Evolutionary conservation across 352 stramenopile species (phyloP), one percentile per base, ranked within the genome.

Genomic region (Pythium apleroticum): DNA sequence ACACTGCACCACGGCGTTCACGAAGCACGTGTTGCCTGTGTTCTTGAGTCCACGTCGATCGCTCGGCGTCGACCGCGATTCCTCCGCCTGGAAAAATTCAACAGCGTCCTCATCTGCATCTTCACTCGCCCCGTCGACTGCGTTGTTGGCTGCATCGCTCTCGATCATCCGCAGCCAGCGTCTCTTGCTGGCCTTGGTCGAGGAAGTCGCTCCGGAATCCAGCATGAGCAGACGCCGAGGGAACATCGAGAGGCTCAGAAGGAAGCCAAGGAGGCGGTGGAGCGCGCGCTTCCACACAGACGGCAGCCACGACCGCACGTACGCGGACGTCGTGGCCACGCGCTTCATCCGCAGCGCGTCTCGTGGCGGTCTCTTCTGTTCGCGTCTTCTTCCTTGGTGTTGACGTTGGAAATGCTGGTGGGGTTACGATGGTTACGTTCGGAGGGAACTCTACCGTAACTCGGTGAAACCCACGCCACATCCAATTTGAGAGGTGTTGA

Each of bases 1-100:
- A 62, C 82, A 93, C 57, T 91, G 82, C 20, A 91, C 39, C 15
- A 90, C 78, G n/a, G 84, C 78, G 59, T 88, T 91, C 30, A 88
- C 71, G 68, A 93, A 93, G 73, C 84, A 93, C 53, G 78, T 78
- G 48, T 93, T 91, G 60, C 81, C 81, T 57, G 65, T 76, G 65
- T 93, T 93, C n/a, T 68, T 54, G 1, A 93, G 73, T 10, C 81
- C 81, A 1, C 63, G 59, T 45, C 75, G 73, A 25, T n/a, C 19
- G 6, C 50, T 60, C n/a, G 37, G 2, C 15, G 52, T 15, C 30
- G 39, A 24, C 17, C 33, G 19, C 4, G 52, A 33, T 14, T 53
- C 52, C 2, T 39, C 28, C 5, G 50, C 46, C 17, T 61, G 56
- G 52, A 57, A 60, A 12, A 52, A 49, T 14, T 28, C 31, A 4